Evolutionary conservation across 192 early-diverging fungal species (phyloP).

Genomic region (Backusella circina): DNA sequence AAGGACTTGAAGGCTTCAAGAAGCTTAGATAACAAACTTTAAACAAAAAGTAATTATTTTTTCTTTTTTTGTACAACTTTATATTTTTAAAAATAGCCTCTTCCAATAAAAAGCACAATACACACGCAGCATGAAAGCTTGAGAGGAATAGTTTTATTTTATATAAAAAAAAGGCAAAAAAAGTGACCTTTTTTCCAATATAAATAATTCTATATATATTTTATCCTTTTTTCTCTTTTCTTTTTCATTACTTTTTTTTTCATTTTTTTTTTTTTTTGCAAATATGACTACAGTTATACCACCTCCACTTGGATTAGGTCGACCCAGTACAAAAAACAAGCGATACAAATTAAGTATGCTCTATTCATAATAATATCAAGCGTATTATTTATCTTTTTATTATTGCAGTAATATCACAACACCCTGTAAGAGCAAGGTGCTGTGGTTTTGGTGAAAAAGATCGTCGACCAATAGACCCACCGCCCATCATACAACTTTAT

Average conservation of each 20-base stretch:
- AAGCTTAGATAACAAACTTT: slow-evolving; percentile 55
- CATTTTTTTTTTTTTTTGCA: not conserved
- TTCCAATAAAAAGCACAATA: not conserved
- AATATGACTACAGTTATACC: not conserved
- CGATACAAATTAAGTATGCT: not conserved
- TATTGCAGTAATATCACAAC: slow-evolving; percentile 47
- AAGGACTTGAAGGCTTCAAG: slow-evolving; percentile 62
- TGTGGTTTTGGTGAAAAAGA: slow-evolving; percentile 73
- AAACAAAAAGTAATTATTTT: slow-evolving; percentile 9
- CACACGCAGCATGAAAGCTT: not conserved
- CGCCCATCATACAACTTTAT: slow-evolving; percentile 60
- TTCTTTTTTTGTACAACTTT: not conserved
- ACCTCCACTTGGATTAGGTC: slow-evolving; percentile 2
- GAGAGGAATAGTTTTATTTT: not conserved
- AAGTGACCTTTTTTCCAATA: not conserved
- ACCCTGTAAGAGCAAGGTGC: slow-evolving; percentile 61
- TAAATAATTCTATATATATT: not conserved
- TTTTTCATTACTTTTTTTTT: not conserved
- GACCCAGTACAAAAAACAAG: not conserved
- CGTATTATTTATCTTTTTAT: not conserved
- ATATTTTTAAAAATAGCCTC: not conserved
- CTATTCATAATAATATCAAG: not conserved
- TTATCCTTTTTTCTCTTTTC: not conserved
- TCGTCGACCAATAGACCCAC: slow-evolving; percentile 61
- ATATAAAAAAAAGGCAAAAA: not conserved